Conservation (phyloP, 306 rosid species). For the Luffa acutangula region DNA sequence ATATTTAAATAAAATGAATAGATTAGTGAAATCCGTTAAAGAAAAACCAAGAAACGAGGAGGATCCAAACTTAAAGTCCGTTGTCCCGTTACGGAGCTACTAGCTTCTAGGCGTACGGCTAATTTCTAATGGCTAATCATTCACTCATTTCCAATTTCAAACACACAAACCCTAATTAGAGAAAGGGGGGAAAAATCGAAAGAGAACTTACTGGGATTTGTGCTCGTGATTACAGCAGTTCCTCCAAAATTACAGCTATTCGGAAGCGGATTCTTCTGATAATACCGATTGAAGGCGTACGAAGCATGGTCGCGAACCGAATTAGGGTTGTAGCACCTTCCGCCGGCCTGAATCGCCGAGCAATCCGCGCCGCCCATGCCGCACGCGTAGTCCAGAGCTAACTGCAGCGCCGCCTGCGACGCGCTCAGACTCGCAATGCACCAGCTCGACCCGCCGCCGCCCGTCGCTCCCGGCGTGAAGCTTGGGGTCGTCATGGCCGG, state of each 20-base stretch:
- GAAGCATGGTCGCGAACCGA: conserved; percentile 13
- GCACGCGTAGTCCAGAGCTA: conserved; percentile 8
- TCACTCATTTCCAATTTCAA: background rate
- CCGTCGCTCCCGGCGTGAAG: background rate
- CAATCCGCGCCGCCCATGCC: conserved; percentile 10
- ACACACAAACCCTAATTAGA: background rate
- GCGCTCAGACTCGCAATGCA: conserved; percentile 10
- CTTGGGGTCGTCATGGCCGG: background rate
- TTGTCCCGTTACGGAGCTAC: background rate
- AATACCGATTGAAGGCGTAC: conserved; percentile 6
- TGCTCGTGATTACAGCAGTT: conserved; percentile 7
- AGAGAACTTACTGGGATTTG: conserved; percentile 9
- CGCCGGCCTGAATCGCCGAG: background rate
- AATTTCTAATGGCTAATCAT: no score
- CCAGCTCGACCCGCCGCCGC: conserved; percentile 7
- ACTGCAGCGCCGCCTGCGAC: background rate
- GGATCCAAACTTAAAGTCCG: no score
- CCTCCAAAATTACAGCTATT: conserved; percentile 16
- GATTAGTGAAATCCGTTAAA: no score
- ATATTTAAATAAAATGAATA: no score
- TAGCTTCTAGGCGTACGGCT: background rate
- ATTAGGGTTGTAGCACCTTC: conserved; percentile 3
- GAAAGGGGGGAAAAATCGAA: background rate
- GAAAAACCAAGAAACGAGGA: no score
- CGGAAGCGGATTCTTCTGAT: conserved; percentile 13